Conservation (phyloP, 2,329 filamentous ascomycete genomes). For the Hypomyces rosellus region DNA sequence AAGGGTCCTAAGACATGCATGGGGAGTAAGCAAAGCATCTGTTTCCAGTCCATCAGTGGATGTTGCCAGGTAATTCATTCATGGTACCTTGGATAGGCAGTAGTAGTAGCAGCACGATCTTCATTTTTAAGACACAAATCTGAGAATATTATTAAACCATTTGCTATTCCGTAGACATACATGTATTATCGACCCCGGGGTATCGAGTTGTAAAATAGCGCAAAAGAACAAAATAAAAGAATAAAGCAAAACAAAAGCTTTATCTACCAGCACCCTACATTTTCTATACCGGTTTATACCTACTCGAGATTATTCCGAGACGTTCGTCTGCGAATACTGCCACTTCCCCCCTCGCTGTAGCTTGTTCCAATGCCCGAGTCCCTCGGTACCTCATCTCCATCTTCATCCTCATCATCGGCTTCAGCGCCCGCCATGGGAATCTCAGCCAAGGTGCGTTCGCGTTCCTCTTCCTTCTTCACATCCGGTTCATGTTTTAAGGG, state of each 20-base stretch:
- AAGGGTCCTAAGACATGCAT: too few species aligned
- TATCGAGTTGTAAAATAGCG: not conserved
- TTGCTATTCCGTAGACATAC: too few species aligned
- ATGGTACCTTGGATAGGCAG: too few species aligned
- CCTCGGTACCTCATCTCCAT: slow-evolving; percentile 23
- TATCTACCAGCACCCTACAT: not conserved
- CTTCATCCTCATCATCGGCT: slow-evolving; percentile 41
- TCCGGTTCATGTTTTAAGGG: slow-evolving; percentile 35
- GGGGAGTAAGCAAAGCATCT: too few species aligned
- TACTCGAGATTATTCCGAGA: slow-evolving; percentile 20
- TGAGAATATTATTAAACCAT: too few species aligned
- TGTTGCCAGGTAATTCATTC: too few species aligned
- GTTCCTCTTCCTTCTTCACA: slow-evolving; percentile 29
- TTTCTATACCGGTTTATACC: not conserved
- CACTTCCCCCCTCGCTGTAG: slow-evolving; percentile 34
- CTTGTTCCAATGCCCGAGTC: slow-evolving; percentile 52
- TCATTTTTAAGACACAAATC: too few species aligned
- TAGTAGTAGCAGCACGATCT: too few species aligned
- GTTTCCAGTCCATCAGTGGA: too few species aligned
- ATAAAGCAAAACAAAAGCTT: not conserved
- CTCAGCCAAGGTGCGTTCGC: slow-evolving; percentile 25
- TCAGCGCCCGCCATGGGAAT: slow-evolving; percentile 32
- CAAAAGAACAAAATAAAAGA: not conserved
- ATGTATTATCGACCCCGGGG: not conserved
- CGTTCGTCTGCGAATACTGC: slow-evolving; percentile 25